Conservation (phyloP, 495 filamentous ascomycete species). For the Glonium stellatum region DNA sequence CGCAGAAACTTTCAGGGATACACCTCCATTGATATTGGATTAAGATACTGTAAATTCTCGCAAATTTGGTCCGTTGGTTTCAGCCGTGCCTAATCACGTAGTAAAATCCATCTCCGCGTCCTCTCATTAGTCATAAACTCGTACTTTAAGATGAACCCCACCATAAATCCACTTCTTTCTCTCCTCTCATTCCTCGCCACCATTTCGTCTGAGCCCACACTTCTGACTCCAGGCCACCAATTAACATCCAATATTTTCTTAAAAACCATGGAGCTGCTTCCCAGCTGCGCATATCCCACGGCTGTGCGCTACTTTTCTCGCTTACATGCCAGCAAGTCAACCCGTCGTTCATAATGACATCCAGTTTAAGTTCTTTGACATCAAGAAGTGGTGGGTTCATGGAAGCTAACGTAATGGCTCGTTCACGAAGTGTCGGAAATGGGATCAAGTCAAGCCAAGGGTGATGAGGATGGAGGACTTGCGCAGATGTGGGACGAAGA, state of each 20-base stretch:
- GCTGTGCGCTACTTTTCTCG: neutral
- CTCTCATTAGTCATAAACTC: too few relatives aligned
- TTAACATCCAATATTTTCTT: neutral
- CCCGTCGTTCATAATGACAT: neutral
- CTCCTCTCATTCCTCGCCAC: neutral
- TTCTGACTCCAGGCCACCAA: neutral
- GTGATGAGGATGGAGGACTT: neutral
- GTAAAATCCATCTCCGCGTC: too few relatives aligned
- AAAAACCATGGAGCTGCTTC: neutral
- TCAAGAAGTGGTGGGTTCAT: neutral
- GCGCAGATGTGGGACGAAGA: neutral
- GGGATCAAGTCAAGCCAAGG: neutral
- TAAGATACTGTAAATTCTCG: too few relatives aligned
- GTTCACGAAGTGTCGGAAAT: neutral
- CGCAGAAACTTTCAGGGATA: constrained; percentile 28
- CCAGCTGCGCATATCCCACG: neutral
- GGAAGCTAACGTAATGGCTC: neutral
- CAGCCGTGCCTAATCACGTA: too few relatives aligned
- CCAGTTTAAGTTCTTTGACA: neutral
- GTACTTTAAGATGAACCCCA: too few relatives aligned
- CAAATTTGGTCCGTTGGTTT: too few relatives aligned
- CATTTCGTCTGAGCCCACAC: neutral
- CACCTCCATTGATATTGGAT: constrained; percentile 14
- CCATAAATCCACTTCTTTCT: too few relatives aligned
- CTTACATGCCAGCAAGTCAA: neutral